Base-by-base conservation (phyloP, 208 protist genomes). In the Leishmania martiniquensis region DNA sequence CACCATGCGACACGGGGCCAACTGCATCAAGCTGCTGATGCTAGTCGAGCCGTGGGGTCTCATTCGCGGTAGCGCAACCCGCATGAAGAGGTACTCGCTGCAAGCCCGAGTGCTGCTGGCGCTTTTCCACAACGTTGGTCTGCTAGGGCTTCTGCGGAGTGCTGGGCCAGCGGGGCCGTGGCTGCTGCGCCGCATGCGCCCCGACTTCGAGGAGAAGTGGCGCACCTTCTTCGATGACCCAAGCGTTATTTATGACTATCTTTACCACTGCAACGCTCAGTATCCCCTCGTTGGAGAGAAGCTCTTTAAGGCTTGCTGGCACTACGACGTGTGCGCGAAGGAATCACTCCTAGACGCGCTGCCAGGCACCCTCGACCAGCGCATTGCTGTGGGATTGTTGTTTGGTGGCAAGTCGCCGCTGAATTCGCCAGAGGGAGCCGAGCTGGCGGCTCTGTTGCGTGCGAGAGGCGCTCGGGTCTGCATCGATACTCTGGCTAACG, bases 241-340 rank as follows among this genome's bases (percentile, higher is more conserved):
- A 0, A 72, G 84, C 54, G 63, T 84, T 15, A 81, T 93, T 71
- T 91, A 91, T 66, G 89, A 95, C 72, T 95, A 95, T 69, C 81
- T 89, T 44, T 95, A 92, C 68, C 88, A 95, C 82, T 91, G 86
- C 84, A 95, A 93, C 65, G 89, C 85, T 62, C 89, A 87, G 63
- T 37, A 76, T 4, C 78, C 82, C 17, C 82, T 84, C 9, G 75
- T 87, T 29, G 89, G 91, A 6, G 88, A 93, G 79, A 75, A 29
- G 51, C 72, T 91, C 39, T 93, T 93, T 76, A 84, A 85, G 52
- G 83, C 78, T 10, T 93, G 91, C 75, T 91, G 85, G 75, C 85
- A 91, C 68, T 70, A 76, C 57, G 84, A 90, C 52, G 83, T 87
- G 3, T 82, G 77, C 13, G 91, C 91, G 0, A 93, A 91, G 71